phyloP scores from a whole-genome alignment of 768 basidiomycete species.

The Rhodotorula diobovata region DNA sequence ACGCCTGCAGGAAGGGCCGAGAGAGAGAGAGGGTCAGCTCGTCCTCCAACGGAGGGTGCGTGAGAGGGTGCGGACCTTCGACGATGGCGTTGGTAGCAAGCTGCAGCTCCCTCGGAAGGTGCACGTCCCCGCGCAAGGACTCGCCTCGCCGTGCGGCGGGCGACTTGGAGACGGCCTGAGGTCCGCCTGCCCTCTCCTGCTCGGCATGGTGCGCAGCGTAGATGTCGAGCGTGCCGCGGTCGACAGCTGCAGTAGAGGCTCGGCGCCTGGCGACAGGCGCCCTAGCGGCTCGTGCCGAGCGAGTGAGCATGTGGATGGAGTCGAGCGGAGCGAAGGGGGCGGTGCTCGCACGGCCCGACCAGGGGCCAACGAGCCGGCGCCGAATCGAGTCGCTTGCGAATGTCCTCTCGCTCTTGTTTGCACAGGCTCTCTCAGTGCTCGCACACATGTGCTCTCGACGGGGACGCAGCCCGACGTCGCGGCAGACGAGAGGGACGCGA shows the following conservation, averaged over 20 bases:
- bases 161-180: not conserved
- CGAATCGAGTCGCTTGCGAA: too few relatives aligned
- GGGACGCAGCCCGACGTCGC: too few relatives aligned
- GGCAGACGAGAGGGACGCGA: too few relatives aligned
- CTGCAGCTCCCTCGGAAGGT: conserved; percentile 68
- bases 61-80: conserved; percentile 8
- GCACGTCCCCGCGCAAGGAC: conserved; percentile 63
- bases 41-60: too few relatives aligned
- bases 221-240: conserved; percentile 33
- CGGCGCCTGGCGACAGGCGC: not conserved
- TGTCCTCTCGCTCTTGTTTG: too few relatives aligned
- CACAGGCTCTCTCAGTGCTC: too few relatives aligned
- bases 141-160: conserved; percentile 50
- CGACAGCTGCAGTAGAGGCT: conserved; percentile 2
- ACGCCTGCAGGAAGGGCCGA: not conserved
- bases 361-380: too few relatives aligned
- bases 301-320: conserved; percentile 30
- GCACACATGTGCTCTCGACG: too few relatives aligned
- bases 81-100: conserved; percentile 66
- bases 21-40: not conserved
- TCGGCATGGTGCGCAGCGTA: conserved; percentile 58
- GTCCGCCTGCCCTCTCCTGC: not conserved
- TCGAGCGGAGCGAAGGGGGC: too few relatives aligned
- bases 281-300: not conserved
- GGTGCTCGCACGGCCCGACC: too few relatives aligned